These are phyloP conservation scores for Acer saccharum DNA, from an alignment of 345 rosid species.

Conservation along the genomic window DNA sequence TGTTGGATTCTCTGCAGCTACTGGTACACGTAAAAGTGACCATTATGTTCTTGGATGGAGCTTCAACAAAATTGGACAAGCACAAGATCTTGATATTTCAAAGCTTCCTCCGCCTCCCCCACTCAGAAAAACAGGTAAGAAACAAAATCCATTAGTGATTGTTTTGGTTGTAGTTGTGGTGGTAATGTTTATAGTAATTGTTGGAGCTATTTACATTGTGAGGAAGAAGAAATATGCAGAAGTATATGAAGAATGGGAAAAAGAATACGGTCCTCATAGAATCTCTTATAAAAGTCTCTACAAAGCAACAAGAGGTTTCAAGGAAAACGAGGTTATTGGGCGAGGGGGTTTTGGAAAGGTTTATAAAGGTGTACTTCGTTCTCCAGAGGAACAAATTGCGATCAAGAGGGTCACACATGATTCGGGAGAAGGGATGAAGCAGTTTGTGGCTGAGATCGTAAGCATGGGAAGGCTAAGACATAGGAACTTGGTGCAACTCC, in stretches of 20 bases:
- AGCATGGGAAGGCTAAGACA: slow-evolving; percentile 40
- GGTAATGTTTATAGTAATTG: slow-evolving; percentile 18
- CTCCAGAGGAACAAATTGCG: slow-evolving; percentile 50
- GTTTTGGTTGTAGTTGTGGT: slow-evolving; percentile 27
- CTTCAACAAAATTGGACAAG: slow-evolving; percentile 49
- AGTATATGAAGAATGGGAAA: slow-evolving; percentile 67
- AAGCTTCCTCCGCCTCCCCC: slow-evolving; percentile 57
- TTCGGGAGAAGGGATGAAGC: slow-evolving; percentile 52
- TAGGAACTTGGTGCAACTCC: slow-evolving; percentile 41
- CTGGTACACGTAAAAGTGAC: slow-evolving; percentile 37
- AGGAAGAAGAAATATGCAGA: slow-evolving; percentile 54
- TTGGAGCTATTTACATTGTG: slow-evolving; percentile 23
- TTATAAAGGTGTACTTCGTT: slow-evolving; percentile 53
- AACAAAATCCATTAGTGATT: slow-evolving; percentile 17
- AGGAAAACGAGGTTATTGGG: slow-evolving; percentile 47
- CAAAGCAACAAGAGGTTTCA: slow-evolving; percentile 63
- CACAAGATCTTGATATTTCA: slow-evolving; percentile 40
- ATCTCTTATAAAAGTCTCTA: slow-evolving; percentile 55
- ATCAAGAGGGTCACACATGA: slow-evolving; percentile 55
- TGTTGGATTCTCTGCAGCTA: slow-evolving; percentile 60
- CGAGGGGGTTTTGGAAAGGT: slow-evolving; percentile 58
- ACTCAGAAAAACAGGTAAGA: slow-evolving; percentile 10
- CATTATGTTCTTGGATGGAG: slow-evolving; percentile 71
- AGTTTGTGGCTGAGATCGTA: slow-evolving; percentile 24
- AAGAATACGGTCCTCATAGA: slow-evolving; percentile 56